These are phyloP conservation scores for Sorghum bicolor DNA, from an alignment of 176 grass and related monocot genomes.

Conservation along the genomic window DNA sequence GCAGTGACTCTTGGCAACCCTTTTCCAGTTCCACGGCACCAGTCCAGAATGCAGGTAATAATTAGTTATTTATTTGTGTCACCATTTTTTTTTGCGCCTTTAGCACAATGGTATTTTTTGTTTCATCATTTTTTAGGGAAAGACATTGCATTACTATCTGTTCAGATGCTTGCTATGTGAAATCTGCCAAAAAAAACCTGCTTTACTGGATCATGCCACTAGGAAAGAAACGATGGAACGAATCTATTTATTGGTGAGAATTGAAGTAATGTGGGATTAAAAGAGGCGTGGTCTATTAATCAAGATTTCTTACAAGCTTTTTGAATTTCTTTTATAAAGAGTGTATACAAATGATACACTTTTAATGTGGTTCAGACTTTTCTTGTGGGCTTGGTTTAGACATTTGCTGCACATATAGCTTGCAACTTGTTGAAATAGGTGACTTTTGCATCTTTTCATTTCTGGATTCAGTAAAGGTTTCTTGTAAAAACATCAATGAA, in stretches of 20 bases:
- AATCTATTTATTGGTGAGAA: background rate
- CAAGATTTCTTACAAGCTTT: background rate
- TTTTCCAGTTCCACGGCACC: constrained; percentile 47
- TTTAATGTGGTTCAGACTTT: background rate
- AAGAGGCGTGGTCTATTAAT: background rate
- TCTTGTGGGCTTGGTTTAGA: background rate
- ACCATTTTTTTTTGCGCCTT: background rate
- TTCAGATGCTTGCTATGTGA: background rate
- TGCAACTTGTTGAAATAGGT: background rate
- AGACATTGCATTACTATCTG: background rate
- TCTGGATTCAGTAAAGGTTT: background rate
- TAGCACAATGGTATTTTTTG: background rate
- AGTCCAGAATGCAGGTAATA: constrained; percentile 59
- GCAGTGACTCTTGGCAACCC: constrained; percentile 71
- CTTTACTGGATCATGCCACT: background rate
- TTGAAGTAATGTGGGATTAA: background rate
- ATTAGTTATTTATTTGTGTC: background rate
- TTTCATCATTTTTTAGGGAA: background rate
- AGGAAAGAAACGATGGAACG: background rate
- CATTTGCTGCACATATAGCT: background rate
- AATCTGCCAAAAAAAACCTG: background rate
- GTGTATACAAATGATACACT: background rate
- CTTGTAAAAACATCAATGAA: background rate
- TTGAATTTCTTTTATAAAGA: background rate
- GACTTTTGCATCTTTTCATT: background rate